Evolutionary conservation across 2,329 filamentous ascomycete species (phyloP).

Genomic region (Capronia epimyces): DNA sequence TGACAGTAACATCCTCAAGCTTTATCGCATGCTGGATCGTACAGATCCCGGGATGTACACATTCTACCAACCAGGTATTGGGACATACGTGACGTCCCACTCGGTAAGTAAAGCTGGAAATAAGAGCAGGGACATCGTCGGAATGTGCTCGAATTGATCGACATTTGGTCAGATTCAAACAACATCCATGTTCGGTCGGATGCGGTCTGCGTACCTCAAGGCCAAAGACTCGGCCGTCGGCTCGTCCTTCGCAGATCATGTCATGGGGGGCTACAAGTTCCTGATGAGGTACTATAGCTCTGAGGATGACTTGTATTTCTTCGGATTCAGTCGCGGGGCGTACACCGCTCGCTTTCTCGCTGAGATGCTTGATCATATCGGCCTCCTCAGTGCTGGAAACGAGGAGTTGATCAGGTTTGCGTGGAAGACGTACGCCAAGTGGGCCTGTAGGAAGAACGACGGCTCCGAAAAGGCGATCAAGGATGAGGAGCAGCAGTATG

Average conservation of each 20-base stretch:
- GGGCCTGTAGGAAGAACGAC: conserved; percentile 48
- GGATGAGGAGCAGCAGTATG: conserved; percentile 59
- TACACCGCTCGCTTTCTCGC: conserved; percentile 71
- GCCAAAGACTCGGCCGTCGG: conserved; percentile 75
- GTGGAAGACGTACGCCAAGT: conserved; percentile 74
- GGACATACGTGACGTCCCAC: conserved; percentile 61
- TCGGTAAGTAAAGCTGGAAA: conserved; percentile 38
- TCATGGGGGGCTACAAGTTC: conserved; percentile 76
- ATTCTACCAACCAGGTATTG: conserved; percentile 45
- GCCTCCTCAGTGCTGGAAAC: conserved; percentile 72
- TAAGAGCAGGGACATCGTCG: background rate
- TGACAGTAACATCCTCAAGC: conserved; percentile 46
- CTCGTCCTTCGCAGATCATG: conserved; percentile 74
- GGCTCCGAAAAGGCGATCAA: conserved; percentile 39
- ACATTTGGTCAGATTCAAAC: conserved; percentile 19
- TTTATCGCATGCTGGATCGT: conserved; percentile 38
- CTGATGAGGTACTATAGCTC: conserved; percentile 67
- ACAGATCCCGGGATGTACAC: conserved; percentile 25
- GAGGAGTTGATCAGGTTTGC: conserved; percentile 80
- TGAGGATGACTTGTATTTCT: conserved; percentile 60
- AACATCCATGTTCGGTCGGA: conserved; percentile 51
- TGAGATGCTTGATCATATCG: conserved; percentile 80
- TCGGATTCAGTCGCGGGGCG: conserved; percentile 67
- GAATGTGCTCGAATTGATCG: background rate
- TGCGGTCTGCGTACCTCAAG: conserved; percentile 45